Percentiles rank a stretch among this genome's conserved stretches.
phyloP scores from a whole-genome alignment of 208 protist species.

The Acanthamoeba triangularis region DNA sequence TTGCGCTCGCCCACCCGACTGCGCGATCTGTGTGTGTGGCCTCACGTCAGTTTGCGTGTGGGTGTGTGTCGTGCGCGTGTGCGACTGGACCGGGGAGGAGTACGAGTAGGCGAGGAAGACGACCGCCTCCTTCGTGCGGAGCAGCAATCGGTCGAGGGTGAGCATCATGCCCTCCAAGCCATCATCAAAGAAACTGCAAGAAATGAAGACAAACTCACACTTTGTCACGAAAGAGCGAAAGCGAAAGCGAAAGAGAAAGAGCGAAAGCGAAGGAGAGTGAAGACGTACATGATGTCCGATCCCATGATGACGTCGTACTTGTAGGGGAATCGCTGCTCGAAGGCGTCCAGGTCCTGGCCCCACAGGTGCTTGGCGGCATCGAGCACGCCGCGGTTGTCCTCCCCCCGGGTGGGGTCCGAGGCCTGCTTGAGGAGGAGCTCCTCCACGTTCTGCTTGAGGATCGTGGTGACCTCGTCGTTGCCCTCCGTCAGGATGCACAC shows the following conservation, averaged over 20 bases:
- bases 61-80: too few relatives aligned
- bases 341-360: background rate
- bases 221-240: too few relatives aligned
- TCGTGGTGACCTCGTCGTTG: constrained; percentile 4
- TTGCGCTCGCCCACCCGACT: constrained; percentile 27
- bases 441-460: background rate
- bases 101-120: constrained; percentile 13
- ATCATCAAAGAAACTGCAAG: background rate
- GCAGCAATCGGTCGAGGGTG: background rate
- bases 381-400: background rate
- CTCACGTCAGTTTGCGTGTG: background rate
- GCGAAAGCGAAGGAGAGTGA: background rate
- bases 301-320: constrained; percentile 9
- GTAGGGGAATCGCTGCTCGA: background rate
- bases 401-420: too few relatives aligned
- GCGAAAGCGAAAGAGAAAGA: background rate
- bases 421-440: too few relatives aligned
- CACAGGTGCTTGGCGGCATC: background rate
- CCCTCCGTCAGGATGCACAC: constrained; percentile 32
- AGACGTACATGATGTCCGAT: constrained; percentile 27
- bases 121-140: background rate
- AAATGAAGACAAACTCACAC: background rate
- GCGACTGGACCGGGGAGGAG: background rate
- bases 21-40: background rate
- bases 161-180: background rate